Evolutionary conservation across 75 land plant genomes (phyloP), one percentile per base, ranked within the genome.

Genomic region (Cunninghamia lanceolata): DNA sequence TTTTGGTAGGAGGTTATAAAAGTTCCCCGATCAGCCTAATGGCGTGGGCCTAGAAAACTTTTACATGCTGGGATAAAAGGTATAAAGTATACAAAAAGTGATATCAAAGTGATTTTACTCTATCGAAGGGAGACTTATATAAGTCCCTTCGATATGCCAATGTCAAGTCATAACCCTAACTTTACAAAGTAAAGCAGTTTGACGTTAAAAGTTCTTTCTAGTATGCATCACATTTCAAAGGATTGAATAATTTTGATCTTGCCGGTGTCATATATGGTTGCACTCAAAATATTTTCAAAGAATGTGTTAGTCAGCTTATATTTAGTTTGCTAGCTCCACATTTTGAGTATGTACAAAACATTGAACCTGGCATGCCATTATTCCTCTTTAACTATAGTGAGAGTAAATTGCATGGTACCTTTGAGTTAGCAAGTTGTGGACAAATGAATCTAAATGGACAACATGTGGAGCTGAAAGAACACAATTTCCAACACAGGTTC

Each of bases 381-480:
- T 98, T 98, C 84, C 84, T 96, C 71, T 96, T 96, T 87, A 98
- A 96, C 77, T 96, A 95, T 87, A 89, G 84, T 71, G 94, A 93
- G 30, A 86, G 96, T 19, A 92, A 82, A 71, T 82, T 98, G 71
- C 95, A 96, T 90, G 99, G 99, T 2, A 90, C 94, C 46, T 98
- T 85, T 88, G 97, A 94, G 87, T 93, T 98, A 70, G 92, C 93
- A 36, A 90, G 96, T 71, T 21, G 38, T 40, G 99, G 98, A 9
- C 90, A 91, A 53, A 83, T 94, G 92, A 92, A 89, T 46, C 91
- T 96, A 78, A 89, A 98, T 96, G 99, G 99, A 92, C 93, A 40
- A 66, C 36, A 1, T 89, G 87, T 83, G 92, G 92, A 16, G 66
- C 88, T 39, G 90, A 89, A 40, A 88, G 80, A 59, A 96, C 97